These are phyloP conservation scores for Sonneratia caseolaris DNA, from an alignment of 345 rosid genomes.

Conservation along the genomic window DNA sequence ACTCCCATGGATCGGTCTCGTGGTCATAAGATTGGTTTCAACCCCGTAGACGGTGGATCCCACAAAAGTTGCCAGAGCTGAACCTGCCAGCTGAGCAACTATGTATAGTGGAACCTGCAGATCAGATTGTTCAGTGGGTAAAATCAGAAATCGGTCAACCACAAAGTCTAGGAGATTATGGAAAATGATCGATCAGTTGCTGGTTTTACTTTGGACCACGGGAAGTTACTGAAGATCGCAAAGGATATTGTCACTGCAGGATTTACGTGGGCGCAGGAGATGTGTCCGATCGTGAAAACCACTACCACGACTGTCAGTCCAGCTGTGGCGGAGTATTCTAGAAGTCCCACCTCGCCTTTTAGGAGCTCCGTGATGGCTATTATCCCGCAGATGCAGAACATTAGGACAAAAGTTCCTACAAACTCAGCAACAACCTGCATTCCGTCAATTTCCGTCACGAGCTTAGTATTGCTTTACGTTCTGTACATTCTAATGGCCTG, in stretches of 20 bases:
- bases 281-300: slow-evolving; percentile 57
- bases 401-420: slow-evolving; percentile 64
- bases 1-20: slow-evolving; percentile 45
- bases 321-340: slow-evolving; percentile 65
- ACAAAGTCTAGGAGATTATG: neutral
- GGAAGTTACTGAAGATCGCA: slow-evolving; percentile 61
- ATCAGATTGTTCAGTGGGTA: neutral
- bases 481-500: neutral
- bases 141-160: neutral
- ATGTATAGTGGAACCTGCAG: slow-evolving; percentile 67
- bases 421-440: slow-evolving; percentile 66
- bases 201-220: slow-evolving; percentile 55
- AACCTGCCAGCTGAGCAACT: slow-evolving; percentile 58
- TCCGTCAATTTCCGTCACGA: neutral
- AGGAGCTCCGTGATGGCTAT: slow-evolving; percentile 44
- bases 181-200: neutral
- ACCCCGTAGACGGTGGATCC: slow-evolving; percentile 49
- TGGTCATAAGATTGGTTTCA: slow-evolving; percentile 42
- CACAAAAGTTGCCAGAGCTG: slow-evolving; percentile 44
- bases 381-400: slow-evolving; percentile 68
- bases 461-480: neutral
- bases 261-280: slow-evolving; percentile 82
- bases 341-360: slow-evolving; percentile 49
- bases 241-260: slow-evolving; percentile 78
- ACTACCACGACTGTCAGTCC: slow-evolving; percentile 58